Percentiles rank a stretch among this genome's conserved stretches.
Conservation (phyloP, 2,329 filamentous ascomycete species). For the Cytospora leucostoma region DNA sequence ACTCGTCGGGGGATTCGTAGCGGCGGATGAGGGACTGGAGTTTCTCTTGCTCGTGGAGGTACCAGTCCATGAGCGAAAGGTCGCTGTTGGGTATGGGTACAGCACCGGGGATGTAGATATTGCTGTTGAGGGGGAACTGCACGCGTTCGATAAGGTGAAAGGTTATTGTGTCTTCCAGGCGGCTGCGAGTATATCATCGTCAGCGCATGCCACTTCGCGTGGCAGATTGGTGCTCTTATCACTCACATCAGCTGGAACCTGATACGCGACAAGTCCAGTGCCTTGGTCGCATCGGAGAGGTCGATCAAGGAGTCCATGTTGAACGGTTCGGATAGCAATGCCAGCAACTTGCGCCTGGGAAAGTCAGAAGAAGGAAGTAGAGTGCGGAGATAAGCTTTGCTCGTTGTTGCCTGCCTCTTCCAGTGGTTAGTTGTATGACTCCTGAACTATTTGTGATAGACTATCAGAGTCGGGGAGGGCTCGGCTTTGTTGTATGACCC, state of each 20-base stretch:
- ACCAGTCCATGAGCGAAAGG: conserved; percentile 91
- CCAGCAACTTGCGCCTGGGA: neutral
- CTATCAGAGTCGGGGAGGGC: neutral
- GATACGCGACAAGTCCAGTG: conserved; percentile 87
- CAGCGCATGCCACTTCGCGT: neutral
- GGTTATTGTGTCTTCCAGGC: conserved; percentile 95
- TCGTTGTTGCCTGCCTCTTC: neutral
- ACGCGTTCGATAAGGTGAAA: conserved; percentile 96
- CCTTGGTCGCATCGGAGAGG: conserved; percentile 79
- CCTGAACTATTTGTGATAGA: neutral
- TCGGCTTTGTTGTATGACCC: neutral
- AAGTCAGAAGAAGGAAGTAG: neutral
- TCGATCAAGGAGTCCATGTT: conserved; percentile 90
- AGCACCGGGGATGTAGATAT: conserved; percentile 82
- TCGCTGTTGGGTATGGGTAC: conserved; percentile 72
- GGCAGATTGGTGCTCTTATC: neutral
- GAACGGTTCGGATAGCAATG: neutral
- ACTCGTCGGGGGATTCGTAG: conserved; percentile 95
- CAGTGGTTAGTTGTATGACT: neutral
- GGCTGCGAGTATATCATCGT: conserved; percentile 53
- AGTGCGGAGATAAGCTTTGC: neutral
- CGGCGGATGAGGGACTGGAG: conserved; percentile 91
- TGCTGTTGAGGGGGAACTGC: conserved; percentile 91
- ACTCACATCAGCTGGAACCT: conserved; percentile 89
- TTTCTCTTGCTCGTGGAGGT: conserved; percentile 84